These are phyloP conservation scores for Alternaria brassicae DNA, from an alignment of 2,329 filamentous ascomycete genomes.

Conservation along the genomic window DNA sequence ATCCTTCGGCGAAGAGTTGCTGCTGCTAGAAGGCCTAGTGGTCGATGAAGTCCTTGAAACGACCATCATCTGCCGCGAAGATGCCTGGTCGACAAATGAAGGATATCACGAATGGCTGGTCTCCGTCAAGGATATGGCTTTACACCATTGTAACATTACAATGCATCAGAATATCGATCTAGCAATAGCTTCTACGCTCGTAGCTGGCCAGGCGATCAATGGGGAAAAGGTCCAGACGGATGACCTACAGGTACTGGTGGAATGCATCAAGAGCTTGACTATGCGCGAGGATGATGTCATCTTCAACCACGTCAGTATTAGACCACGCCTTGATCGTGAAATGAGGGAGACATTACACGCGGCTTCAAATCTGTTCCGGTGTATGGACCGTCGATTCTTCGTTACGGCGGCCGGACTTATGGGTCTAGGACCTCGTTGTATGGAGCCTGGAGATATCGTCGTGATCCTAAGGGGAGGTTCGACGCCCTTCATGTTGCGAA, in stretches of 20 bases:
- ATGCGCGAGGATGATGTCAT: rapidly evolving
- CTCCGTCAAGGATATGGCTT: rapidly evolving
- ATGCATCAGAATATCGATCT: too few relatives aligned
- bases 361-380: rapidly evolving
- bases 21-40: background rate
- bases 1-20: background rate
- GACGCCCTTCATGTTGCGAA: rapidly evolving
- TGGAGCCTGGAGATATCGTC: background rate
- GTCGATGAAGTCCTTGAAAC: background rate
- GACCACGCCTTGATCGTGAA: rapidly evolving
- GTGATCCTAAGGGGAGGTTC: background rate
- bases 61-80: rapidly evolving
- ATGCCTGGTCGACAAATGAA: rapidly evolving
- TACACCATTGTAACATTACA: background rate
- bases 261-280: background rate
- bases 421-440: background rate
- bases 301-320: too few relatives aligned
- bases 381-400: background rate
- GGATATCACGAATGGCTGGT: background rate
- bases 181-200: background rate
- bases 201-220: rapidly evolving
- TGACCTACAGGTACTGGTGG: rapidly evolving
- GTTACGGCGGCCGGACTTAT: rapidly evolving
- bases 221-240: background rate
- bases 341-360: rapidly evolving